phyloP scores from a whole-genome alignment of 805 yeast genomes.

The Lipomyces starkeyi region DNA sequence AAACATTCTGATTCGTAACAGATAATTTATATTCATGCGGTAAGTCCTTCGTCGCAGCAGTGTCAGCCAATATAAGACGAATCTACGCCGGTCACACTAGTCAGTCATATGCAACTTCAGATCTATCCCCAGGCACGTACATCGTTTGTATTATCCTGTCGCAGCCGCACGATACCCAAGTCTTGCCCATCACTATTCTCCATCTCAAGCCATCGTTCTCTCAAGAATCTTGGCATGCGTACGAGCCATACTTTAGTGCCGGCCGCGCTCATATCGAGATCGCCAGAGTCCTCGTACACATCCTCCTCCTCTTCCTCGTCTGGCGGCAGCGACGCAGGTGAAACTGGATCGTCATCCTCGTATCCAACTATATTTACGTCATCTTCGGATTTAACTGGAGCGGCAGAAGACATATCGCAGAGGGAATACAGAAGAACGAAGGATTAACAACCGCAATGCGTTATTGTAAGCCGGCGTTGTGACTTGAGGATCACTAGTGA shows the following conservation, averaged over 20 bases:
- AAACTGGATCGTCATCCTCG: constrained; percentile 49
- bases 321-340: constrained; percentile 45
- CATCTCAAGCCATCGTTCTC: constrained; percentile 77
- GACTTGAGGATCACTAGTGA: neutral
- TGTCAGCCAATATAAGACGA: constrained; percentile 48
- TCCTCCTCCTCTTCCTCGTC: constrained; percentile 47
- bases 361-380: constrained; percentile 25
- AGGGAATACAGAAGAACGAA: neutral
- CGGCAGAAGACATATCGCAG: constrained; percentile 20
- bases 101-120: neutral
- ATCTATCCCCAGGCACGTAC: constrained; percentile 19
- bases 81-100: constrained; percentile 39
- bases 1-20: constrained; percentile 77
- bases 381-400: constrained; percentile 17
- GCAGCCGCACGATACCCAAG: constrained; percentile 77
- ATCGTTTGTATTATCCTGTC: constrained; percentile 50
- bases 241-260: constrained; percentile 89
- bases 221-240: constrained; percentile 83
- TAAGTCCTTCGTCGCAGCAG: constrained; percentile 57
- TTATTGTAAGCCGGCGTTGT: neutral
- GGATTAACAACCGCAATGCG: neutral
- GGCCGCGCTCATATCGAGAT: constrained; percentile 69
- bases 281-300: constrained; percentile 68
- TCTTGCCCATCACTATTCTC: constrained; percentile 71
- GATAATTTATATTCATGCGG: constrained; percentile 87